A percentile compares a stretch with the other conserved stretches of the same genome.
Conservation (phyloP, 371 early-diverging fungal species). For the Batkoa obscura region DNA sequence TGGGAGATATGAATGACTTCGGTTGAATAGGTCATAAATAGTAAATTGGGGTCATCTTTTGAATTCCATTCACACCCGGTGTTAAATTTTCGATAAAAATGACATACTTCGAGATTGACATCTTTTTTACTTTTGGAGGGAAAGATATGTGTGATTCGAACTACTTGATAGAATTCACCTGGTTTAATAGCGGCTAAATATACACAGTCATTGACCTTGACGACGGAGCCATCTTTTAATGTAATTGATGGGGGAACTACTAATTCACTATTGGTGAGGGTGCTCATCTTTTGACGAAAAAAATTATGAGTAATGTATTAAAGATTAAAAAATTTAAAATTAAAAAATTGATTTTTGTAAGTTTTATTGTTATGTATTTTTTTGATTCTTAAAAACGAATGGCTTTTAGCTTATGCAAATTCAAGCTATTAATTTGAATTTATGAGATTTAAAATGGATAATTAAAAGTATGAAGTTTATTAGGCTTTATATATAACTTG, state of each 20-base stretch:
- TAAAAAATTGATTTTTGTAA: too few relatives aligned
- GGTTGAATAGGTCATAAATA: background rate
- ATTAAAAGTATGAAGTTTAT: too few relatives aligned
- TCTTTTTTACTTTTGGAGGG: background rate
- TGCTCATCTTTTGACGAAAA: too few relatives aligned
- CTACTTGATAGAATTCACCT: constrained; percentile 2
- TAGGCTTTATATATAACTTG: too few relatives aligned
- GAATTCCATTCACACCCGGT: background rate
- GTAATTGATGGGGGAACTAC: background rate
- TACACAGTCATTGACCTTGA: background rate
- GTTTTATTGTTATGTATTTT: too few relatives aligned
- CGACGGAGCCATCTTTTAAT: background rate
- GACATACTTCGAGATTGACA: background rate
- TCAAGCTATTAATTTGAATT: too few relatives aligned
- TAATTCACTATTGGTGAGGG: too few relatives aligned
- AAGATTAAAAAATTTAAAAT: too few relatives aligned
- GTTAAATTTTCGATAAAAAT: background rate
- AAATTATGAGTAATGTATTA: too few relatives aligned
- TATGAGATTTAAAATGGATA: too few relatives aligned
- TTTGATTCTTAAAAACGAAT: too few relatives aligned
- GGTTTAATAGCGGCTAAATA: background rate
- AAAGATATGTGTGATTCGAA: background rate
- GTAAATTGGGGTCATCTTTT: background rate
- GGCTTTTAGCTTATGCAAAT: too few relatives aligned
- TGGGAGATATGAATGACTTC: background rate